Conservation (phyloP, 306 rosid species). For the Cicer arietinum region DNA sequence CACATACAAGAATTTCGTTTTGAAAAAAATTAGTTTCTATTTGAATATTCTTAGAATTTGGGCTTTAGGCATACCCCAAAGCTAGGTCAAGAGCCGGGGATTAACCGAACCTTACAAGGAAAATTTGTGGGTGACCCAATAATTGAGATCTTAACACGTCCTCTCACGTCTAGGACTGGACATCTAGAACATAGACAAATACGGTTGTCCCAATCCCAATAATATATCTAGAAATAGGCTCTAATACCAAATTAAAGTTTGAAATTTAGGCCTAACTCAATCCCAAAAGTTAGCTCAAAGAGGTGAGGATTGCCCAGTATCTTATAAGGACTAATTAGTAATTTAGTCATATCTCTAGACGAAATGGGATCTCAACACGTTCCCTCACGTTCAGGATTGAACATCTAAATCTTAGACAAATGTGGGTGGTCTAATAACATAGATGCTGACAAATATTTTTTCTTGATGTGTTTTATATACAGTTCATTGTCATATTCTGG, state of each 20-base stretch:
- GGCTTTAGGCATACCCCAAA: slow-evolving; percentile 2
- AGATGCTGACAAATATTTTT: neutral
- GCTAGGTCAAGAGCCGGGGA: neutral
- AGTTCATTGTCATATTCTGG: neutral
- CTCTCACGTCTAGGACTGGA: neutral
- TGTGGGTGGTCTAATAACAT: neutral
- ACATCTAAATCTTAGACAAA: neutral
- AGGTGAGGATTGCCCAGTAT: neutral
- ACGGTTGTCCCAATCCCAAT: neutral
- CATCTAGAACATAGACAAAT: neutral
- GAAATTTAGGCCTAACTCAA: neutral
- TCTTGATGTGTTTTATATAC: slow-evolving; percentile 12
- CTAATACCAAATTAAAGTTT: neutral
- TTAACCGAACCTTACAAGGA: neutral
- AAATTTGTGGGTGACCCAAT: neutral
- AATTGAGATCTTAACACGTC: neutral
- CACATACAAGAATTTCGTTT: neutral
- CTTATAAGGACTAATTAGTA: slow-evolving; percentile 1
- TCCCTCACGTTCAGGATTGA: neutral
- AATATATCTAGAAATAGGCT: too few relatives aligned
- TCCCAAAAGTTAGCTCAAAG: neutral
- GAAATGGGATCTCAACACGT: neutral
- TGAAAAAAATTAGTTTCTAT: slow-evolving; percentile 18
- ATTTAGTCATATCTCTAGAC: neutral
- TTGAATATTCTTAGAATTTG: slow-evolving; percentile 7